A percentile compares a stretch with the other conserved stretches of the same genome.
Conservation (phyloP, 768 basidiomycete genomes). For the Agrocybe pediades region DNA sequence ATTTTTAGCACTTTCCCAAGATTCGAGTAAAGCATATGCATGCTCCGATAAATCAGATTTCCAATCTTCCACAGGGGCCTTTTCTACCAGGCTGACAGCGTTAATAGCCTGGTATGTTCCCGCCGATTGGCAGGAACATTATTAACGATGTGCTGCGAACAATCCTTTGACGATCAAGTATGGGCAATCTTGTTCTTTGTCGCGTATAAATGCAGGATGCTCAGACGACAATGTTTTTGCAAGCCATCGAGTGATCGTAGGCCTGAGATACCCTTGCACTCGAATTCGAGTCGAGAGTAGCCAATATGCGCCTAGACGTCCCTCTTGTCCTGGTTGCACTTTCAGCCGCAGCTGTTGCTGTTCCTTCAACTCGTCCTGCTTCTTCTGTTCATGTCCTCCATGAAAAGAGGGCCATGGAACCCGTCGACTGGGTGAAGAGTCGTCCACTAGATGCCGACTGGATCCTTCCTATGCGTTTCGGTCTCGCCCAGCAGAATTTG, state of each 20-base stretch:
- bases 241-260: not conserved
- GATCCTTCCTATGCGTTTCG: slow-evolving; percentile 49
- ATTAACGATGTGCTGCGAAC: slow-evolving; percentile 4
- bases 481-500: slow-evolving; percentile 47
- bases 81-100: slow-evolving; percentile 13
- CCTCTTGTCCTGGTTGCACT: slow-evolving; percentile 6
- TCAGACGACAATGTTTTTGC: not conserved
- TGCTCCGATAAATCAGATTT: not conserved
- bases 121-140: slow-evolving; percentile 10
- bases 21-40: slow-evolving; percentile 10
- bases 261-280: slow-evolving; percentile 1
- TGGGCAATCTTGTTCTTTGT: slow-evolving; percentile 13
- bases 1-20: slow-evolving; percentile 14
- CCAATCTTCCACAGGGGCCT: slow-evolving; percentile 1
- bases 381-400: slow-evolving; percentile 26
- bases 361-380: slow-evolving; percentile 20
- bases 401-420: slow-evolving; percentile 29
- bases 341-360: slow-evolving; percentile 14
- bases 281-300: not conserved
- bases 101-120: slow-evolving; percentile 1
- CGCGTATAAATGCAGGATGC: slow-evolving; percentile 6
- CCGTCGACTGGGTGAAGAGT: slow-evolving; percentile 24
- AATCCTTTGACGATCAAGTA: slow-evolving; percentile 1
- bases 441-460: slow-evolving; percentile 24
- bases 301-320: slow-evolving; percentile 2